phyloP scores from a whole-genome alignment of 2,329 filamentous ascomycete genomes.

The Exophiala lecanii-corni region DNA sequence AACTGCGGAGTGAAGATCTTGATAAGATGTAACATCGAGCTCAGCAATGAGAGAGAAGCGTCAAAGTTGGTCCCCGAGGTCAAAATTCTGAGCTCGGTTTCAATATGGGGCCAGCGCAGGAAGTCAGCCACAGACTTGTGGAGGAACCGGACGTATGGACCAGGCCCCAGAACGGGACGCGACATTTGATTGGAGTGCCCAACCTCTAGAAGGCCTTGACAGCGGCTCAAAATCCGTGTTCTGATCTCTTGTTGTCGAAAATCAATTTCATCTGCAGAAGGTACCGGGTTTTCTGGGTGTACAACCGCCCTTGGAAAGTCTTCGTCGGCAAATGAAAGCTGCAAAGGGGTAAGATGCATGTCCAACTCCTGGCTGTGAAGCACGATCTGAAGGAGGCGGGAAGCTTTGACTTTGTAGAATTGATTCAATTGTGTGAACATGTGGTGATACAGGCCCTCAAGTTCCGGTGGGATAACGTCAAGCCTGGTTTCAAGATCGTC shows the following conservation, averaged over 20 bases:
- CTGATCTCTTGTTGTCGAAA: neutral
- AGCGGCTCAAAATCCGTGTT: neutral
- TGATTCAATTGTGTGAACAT: neutral
- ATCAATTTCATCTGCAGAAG: neutral
- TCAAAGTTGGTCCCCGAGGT: neutral
- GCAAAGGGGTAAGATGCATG: neutral
- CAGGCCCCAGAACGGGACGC: neutral
- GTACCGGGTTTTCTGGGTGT: neutral
- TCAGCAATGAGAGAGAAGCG: neutral
- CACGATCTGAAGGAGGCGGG: neutral
- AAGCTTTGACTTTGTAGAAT: neutral
- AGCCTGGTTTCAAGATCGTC: slow-evolving; percentile 14
- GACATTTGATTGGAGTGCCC: neutral
- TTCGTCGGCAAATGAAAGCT: slow-evolving; percentile 1
- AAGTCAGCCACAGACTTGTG: slow-evolving; percentile 1
- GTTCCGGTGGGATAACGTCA: slow-evolving; percentile 6
- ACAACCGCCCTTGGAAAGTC: neutral
- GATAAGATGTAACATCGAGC: neutral
- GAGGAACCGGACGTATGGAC: neutral
- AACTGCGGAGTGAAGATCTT: neutral
- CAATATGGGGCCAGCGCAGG: neutral
- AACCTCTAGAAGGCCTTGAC: neutral
- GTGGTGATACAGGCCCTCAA: neutral
- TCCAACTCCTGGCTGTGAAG: neutral
- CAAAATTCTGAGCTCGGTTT: neutral